Evolutionary conservation across 306 rosid species (phyloP).

Genomic region (Lathyrus sativus): DNA sequence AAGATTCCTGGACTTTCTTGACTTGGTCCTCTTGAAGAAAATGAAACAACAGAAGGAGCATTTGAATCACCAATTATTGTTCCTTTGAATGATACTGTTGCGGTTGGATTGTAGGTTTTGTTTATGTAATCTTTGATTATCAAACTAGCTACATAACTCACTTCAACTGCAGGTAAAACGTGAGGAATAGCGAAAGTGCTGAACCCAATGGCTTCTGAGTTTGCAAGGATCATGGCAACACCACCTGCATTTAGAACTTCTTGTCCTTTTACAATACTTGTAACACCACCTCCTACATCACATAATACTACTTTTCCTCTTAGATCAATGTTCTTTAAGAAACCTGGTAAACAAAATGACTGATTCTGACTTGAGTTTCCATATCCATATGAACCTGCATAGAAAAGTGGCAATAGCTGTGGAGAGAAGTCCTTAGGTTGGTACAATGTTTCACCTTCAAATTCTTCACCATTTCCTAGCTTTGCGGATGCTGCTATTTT

Average conservation of each 20-base stretch:
- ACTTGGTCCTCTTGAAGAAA: slow-evolving; percentile 75
- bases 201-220: slow-evolving; percentile 23
- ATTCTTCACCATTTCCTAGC: slow-evolving; percentile 56
- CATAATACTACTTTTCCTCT: slow-evolving; percentile 58
- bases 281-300: slow-evolving; percentile 41
- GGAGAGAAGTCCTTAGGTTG: slow-evolving; percentile 43
- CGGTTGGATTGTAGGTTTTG: slow-evolving; percentile 40
- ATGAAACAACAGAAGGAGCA: slow-evolving; percentile 47
- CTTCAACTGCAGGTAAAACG: slow-evolving; percentile 53
- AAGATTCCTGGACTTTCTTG: slow-evolving; percentile 49
- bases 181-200: slow-evolving; percentile 34
- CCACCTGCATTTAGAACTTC: slow-evolving; percentile 53
- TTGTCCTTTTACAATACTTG: slow-evolving; percentile 18
- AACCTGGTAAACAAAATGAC: slow-evolving; percentile 33
- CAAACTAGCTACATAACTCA: slow-evolving; percentile 43
- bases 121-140: slow-evolving; percentile 52
- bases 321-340: slow-evolving; percentile 36
- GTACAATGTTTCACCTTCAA: slow-evolving; percentile 47
- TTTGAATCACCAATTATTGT: slow-evolving; percentile 50
- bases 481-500: slow-evolving; percentile 46
- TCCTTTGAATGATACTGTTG: slow-evolving; percentile 51
- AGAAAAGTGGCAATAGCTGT: slow-evolving; percentile 45
- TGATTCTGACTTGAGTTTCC: background rate
- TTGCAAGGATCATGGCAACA: slow-evolving; percentile 54
- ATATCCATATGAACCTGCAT: slow-evolving; percentile 40